These are phyloP conservation scores for Tubosaeta sp. DNA, from an alignment of 768 basidiomycete genomes.

Conservation along the genomic window DNA sequence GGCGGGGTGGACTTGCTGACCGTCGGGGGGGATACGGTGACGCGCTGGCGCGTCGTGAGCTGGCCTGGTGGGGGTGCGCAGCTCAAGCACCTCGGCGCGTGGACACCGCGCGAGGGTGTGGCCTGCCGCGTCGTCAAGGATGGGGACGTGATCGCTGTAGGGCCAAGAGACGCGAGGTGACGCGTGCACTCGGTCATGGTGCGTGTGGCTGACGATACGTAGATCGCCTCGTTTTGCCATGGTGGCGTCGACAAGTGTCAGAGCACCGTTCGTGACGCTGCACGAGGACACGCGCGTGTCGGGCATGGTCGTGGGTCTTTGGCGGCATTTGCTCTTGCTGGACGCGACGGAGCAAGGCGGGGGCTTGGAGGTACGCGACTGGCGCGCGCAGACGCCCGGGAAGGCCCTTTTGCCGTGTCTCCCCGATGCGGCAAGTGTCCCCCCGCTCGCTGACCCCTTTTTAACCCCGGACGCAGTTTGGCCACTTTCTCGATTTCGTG, in stretches of 20 bases:
- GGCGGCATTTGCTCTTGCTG: slow-evolving; percentile 19
- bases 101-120: slow-evolving; percentile 12
- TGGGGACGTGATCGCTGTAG: slow-evolving; percentile 15
- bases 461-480: slow-evolving; percentile 14
- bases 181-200: background rate
- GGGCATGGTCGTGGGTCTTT: slow-evolving; percentile 23
- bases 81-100: slow-evolving; percentile 20
- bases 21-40: slow-evolving; percentile 22
- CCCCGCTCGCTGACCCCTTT: background rate
- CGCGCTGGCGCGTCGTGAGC: slow-evolving; percentile 21
- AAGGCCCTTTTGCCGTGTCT: slow-evolving; percentile 22
- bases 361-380: slow-evolving; percentile 27
- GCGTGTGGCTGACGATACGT: background rate
- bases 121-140: slow-evolving; percentile 22
- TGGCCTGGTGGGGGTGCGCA: slow-evolving; percentile 10
- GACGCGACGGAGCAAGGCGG: slow-evolving; percentile 20
- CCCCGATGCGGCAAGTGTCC: slow-evolving; percentile 19
- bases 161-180: slow-evolving; percentile 13
- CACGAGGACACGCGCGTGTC: slow-evolving; percentile 22
- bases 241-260: slow-evolving; percentile 16
- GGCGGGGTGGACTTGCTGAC: slow-evolving; percentile 27
- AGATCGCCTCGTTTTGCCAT: slow-evolving; percentile 16
- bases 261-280: slow-evolving; percentile 19
- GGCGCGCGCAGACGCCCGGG: slow-evolving; percentile 22
- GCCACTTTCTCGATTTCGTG: slow-evolving; percentile 22